Percentiles rank a stretch among this genome's conserved stretches.
phyloP scores from a whole-genome alignment of 805 yeast genomes.

The Pichia exigua region DNA sequence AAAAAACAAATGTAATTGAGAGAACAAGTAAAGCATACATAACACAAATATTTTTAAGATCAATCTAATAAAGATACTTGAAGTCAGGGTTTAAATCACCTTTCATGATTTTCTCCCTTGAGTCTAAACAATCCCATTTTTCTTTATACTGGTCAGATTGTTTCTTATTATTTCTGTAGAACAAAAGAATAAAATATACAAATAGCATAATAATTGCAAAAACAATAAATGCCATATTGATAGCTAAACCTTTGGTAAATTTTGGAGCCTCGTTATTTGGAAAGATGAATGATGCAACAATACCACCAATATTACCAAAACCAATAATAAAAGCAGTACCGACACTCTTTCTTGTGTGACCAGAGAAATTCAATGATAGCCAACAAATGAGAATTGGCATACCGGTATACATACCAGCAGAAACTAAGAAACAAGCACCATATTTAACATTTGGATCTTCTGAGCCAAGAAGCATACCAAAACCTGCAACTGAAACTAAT shows the following conservation, averaged over 20 bases:
- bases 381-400: slow-evolving; percentile 70
- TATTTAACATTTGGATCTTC: slow-evolving; percentile 33
- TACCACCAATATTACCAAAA: slow-evolving; percentile 69
- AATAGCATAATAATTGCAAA: slow-evolving; percentile 32
- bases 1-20: not conserved
- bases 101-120: slow-evolving; percentile 25
- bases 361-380: slow-evolving; percentile 53
- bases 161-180: slow-evolving; percentile 30
- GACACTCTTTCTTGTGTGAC: slow-evolving; percentile 50
- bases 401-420: slow-evolving; percentile 50
- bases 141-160: slow-evolving; percentile 23
- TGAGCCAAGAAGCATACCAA: slow-evolving; percentile 45
- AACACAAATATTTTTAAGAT: not conserved
- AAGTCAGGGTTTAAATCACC: slow-evolving; percentile 38
- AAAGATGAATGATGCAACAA: slow-evolving; percentile 53
- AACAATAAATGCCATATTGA: slow-evolving; percentile 40
- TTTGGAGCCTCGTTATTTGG: slow-evolving; percentile 50
- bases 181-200: slow-evolving; percentile 26
- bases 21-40: not conserved
- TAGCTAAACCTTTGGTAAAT: slow-evolving; percentile 46
- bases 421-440: slow-evolving; percentile 56
- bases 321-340: slow-evolving; percentile 51
- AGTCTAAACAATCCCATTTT: slow-evolving; percentile 23
- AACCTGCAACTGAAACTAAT: slow-evolving; percentile 42
- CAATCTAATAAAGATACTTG: slow-evolving; percentile 35